Conservation (phyloP, 805 yeast species). For the Pichia rugopelliculosa region DNA sequence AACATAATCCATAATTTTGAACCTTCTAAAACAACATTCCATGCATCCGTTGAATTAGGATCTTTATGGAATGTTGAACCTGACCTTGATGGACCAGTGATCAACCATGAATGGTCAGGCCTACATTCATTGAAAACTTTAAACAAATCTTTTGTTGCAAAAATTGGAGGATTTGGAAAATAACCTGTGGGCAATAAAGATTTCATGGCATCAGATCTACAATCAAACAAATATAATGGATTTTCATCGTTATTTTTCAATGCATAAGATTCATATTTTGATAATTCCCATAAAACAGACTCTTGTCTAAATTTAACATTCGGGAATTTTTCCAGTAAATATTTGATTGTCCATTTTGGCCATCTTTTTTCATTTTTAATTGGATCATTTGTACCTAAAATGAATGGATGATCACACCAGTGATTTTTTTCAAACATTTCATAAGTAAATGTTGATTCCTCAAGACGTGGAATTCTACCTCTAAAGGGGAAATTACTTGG, state of each 20-base stretch:
- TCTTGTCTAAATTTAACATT: slow-evolving; percentile 71
- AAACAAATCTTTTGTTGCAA: slow-evolving; percentile 42
- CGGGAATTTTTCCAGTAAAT: slow-evolving; percentile 47
- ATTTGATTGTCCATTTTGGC: slow-evolving; percentile 58
- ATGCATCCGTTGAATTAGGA: slow-evolving; percentile 84
- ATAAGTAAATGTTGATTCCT: slow-evolving; percentile 35
- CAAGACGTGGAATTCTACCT: slow-evolving; percentile 45
- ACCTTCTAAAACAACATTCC: slow-evolving; percentile 78
- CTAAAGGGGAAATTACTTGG: slow-evolving; percentile 13
- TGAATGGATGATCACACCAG: slow-evolving; percentile 56
- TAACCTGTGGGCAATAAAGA: slow-evolving; percentile 28
- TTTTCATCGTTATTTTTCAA: slow-evolving; percentile 64
- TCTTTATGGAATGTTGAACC: slow-evolving; percentile 93
- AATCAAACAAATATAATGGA: slow-evolving; percentile 81
- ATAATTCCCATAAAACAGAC: slow-evolving; percentile 71
- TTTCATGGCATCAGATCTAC: slow-evolving; percentile 61
- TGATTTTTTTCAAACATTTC: slow-evolving; percentile 34
- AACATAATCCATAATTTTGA: slow-evolving; percentile 83
- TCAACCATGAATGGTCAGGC: slow-evolving; percentile 92
- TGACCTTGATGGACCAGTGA: slow-evolving; percentile 71
- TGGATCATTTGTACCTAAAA: slow-evolving; percentile 18
- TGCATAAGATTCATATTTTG: slow-evolving; percentile 55
- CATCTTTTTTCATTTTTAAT: slow-evolving; percentile 29
- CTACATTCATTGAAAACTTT: slow-evolving; percentile 38
- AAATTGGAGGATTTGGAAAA: slow-evolving; percentile 11